Conservation (phyloP, 768 basidiomycete genomes). For the Suillus lakei region DNA sequence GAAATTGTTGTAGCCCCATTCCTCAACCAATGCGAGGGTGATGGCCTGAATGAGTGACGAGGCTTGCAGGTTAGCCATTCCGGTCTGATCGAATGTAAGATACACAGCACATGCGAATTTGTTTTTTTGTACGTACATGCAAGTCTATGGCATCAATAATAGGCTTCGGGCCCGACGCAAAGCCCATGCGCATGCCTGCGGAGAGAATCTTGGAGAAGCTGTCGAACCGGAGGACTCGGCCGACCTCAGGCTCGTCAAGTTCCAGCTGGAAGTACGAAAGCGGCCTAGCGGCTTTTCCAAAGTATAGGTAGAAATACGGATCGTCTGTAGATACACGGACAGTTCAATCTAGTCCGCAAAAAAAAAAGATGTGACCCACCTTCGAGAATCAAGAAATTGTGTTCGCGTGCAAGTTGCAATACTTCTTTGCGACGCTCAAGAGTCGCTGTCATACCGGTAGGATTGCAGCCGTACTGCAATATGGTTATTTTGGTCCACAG, state of each 20-base stretch:
- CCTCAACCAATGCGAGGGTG: constrained; percentile 55
- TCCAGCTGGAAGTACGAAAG: constrained; percentile 88
- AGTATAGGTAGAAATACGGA: constrained; percentile 82
- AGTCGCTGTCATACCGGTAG: constrained; percentile 80
- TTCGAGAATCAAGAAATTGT: constrained; percentile 86
- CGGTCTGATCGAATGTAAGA: constrained; percentile 51
- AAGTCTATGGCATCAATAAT: constrained; percentile 73
- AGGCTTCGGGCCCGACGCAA: constrained; percentile 72
- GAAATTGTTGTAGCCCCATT: constrained; percentile 84
- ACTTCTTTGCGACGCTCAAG: constrained; percentile 72
- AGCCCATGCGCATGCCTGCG: constrained; percentile 81
- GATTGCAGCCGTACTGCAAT: constrained; percentile 80
- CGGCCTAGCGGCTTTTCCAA: constrained; percentile 62
- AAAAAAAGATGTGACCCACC: constrained; percentile 45
- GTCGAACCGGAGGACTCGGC: constrained; percentile 87
- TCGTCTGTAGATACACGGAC: constrained; percentile 55
- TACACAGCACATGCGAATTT: constrained; percentile 2
- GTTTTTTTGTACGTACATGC: constrained; percentile 52
- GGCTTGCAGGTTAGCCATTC: constrained; percentile 67
- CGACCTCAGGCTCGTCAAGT: constrained; percentile 63
- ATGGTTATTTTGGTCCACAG: constrained; percentile 2
- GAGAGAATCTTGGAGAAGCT: constrained; percentile 86
- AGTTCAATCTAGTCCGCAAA: background rate
- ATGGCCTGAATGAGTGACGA: constrained; percentile 71
- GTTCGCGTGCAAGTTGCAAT: constrained; percentile 68